Percentiles rank a stretch among this genome's conserved stretches.
These are phyloP conservation scores for Leucosporidium creatinivorum DNA, from an alignment of 768 basidiomycete species.

Conservation along the genomic window DNA sequence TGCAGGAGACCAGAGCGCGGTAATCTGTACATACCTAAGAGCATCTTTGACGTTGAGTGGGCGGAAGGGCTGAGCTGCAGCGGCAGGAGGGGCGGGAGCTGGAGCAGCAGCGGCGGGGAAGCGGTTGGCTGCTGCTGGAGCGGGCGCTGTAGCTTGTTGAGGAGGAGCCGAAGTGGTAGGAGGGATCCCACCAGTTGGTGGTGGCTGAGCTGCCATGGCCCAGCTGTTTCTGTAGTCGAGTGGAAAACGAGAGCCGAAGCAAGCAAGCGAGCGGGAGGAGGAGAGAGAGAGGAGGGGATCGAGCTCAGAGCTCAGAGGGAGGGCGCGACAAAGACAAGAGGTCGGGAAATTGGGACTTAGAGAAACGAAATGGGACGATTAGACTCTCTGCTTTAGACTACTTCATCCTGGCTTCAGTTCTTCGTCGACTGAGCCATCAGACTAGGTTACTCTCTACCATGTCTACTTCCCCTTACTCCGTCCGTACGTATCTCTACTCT, in stretches of 20 bases:
- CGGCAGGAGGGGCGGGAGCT: neutral
- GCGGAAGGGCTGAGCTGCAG: neutral
- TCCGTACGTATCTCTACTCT: constrained; percentile 19
- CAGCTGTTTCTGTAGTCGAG: neutral
- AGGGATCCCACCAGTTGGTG: neutral
- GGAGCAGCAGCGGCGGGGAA: neutral
- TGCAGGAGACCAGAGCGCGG: neutral
- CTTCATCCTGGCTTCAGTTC: constrained; percentile 16
- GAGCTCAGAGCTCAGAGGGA: neutral
- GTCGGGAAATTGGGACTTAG: neutral
- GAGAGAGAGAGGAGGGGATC: too few species aligned
- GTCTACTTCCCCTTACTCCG: constrained; percentile 15
- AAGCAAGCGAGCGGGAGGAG: neutral
- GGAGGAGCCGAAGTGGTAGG: neutral
- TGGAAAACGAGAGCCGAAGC: neutral
- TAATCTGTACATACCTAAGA: constrained; percentile 4
- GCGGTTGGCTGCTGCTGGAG: neutral
- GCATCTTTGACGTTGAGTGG: constrained; percentile 29
- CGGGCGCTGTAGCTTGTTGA: neutral
- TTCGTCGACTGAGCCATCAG: constrained; percentile 10
- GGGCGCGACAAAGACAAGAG: neutral
- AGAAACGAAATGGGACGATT: too few species aligned
- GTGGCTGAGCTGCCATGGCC: neutral
- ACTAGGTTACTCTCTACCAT: constrained; percentile 22
- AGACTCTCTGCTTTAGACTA: too few species aligned